A percentile compares a stretch with the other conserved stretches of the same genome.
Conservation (phyloP, 2,329 filamentous ascomycete species). For the Aspergillus nomiae region DNA sequence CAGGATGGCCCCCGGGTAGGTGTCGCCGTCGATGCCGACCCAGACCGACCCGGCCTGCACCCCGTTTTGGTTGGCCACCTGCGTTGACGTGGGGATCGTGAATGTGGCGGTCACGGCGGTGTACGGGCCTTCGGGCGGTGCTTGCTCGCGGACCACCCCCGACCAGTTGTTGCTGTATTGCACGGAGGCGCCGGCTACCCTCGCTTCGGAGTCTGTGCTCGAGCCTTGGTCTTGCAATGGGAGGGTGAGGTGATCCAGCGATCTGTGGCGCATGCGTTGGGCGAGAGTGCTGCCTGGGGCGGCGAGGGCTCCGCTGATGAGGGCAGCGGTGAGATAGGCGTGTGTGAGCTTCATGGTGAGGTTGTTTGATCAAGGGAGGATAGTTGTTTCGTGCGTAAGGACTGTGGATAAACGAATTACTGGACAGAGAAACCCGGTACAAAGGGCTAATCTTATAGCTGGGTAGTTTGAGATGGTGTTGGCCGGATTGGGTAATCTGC, state of each 20-base stretch:
- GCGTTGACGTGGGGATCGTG: constrained; percentile 54
- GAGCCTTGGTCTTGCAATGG: constrained; percentile 21
- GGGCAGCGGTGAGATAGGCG: constrained; percentile 23
- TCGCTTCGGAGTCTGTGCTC: constrained; percentile 11
- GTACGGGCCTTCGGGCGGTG: constrained; percentile 49
- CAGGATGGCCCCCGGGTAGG: constrained; percentile 56
- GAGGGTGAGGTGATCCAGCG: constrained; percentile 27
- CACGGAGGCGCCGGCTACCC: constrained; percentile 38
- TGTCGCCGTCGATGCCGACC: constrained; percentile 65
- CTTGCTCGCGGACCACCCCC: constrained; percentile 55
- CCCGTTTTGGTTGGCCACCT: constrained; percentile 38
- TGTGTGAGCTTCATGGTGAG: constrained; percentile 31
- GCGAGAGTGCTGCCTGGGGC: constrained; percentile 31
- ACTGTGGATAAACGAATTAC: not conserved
- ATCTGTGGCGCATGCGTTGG: constrained; percentile 25
- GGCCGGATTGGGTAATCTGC: not conserved
- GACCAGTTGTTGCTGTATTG: constrained; percentile 62
- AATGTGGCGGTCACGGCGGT: constrained; percentile 49
- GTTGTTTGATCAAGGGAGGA: not conserved
- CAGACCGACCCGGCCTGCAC: constrained; percentile 56
- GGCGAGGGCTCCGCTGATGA: constrained; percentile 29
- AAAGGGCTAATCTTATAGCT: not conserved
- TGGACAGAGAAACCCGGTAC: not conserved
- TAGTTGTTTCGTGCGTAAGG: not conserved
- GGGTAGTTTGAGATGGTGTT: not conserved